These are phyloP conservation scores for Ustilago trichophora DNA, from an alignment of 1,284 basidiomycete species.

Conservation along the genomic window DNA sequence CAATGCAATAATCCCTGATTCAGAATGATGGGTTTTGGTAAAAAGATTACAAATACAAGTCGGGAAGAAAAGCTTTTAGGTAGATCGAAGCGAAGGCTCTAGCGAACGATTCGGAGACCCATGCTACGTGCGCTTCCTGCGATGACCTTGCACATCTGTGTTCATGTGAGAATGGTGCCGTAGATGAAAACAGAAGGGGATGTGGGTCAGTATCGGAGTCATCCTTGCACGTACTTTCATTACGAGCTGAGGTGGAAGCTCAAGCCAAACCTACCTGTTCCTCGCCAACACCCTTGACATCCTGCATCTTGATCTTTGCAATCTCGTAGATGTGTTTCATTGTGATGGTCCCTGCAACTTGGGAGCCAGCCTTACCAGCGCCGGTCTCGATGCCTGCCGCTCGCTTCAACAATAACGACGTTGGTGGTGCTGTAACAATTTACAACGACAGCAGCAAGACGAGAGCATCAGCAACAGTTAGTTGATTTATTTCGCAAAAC, in stretches of 20 bases:
- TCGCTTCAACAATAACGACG: conserved; percentile 88
- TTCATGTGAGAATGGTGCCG: too few species aligned
- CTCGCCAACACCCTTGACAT: conserved; percentile 67
- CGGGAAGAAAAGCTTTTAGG: too few species aligned
- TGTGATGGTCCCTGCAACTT: conserved; percentile 83
- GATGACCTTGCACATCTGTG: conserved; percentile 58
- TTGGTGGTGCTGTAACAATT: conserved; percentile 78
- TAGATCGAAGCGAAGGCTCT: too few species aligned
- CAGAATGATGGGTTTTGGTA: too few species aligned
- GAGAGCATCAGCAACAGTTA: too few species aligned
- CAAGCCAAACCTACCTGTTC: conserved; percentile 46
- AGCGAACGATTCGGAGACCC: conserved; percentile 54
- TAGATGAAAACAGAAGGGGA: too few species aligned
- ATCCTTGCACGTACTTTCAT: too few species aligned
- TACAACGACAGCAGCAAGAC: too few species aligned
- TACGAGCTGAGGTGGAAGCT: too few species aligned
- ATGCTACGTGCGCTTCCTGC: conserved; percentile 54
- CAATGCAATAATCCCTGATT: too few species aligned
- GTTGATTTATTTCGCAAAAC: not conserved
- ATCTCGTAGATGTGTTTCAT: conserved; percentile 99
- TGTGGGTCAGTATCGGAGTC: too few species aligned
- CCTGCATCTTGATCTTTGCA: conserved; percentile 92
- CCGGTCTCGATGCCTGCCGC: conserved; percentile 91
- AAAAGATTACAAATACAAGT: too few species aligned
- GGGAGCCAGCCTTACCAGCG: conserved; percentile 72